Evolutionary conservation across 2,329 filamentous ascomycete genomes (phyloP).

Genomic region (Pseudocercospora cruenta): DNA sequence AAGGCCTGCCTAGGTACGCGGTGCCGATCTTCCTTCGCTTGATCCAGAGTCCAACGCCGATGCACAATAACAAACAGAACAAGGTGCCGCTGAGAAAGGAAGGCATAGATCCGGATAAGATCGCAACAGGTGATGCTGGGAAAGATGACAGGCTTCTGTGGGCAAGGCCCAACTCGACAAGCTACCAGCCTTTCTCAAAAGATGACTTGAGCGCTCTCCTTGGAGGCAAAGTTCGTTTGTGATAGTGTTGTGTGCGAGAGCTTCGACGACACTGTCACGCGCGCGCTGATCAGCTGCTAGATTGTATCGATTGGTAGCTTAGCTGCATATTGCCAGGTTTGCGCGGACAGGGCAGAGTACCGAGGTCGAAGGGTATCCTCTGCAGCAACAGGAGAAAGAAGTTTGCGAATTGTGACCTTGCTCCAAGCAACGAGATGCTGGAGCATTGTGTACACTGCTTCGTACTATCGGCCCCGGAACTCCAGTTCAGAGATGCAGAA

Average conservation of each 20-base stretch:
- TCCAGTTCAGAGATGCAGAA: background rate
- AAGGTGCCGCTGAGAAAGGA: slow-evolving; percentile 71
- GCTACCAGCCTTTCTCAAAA: slow-evolving; percentile 62
- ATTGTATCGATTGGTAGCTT: background rate
- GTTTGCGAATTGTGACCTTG: background rate
- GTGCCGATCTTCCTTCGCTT: slow-evolving; percentile 74
- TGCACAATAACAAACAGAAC: slow-evolving; percentile 80
- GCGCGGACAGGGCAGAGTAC: background rate
- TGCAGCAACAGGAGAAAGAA: background rate
- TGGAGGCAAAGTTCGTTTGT: slow-evolving; percentile 25
- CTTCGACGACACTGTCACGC: background rate
- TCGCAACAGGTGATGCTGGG: slow-evolving; percentile 50
- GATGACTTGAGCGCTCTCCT: slow-evolving; percentile 55
- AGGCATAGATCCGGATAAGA: slow-evolving; percentile 62
- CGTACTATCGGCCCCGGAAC: background rate
- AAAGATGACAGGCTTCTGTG: slow-evolving; percentile 55
- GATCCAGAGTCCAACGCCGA: slow-evolving; percentile 59
- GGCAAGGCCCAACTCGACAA: slow-evolving; percentile 51
- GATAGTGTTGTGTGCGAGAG: slow-evolving; percentile 1
- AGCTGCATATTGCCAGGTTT: background rate
- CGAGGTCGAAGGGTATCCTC: background rate
- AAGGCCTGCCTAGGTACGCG: slow-evolving; percentile 70
- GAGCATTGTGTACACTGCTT: background rate
- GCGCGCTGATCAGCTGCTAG: background rate
- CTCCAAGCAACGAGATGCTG: background rate